A percentile compares a stretch with the other conserved stretches of the same genome.
Conservation (phyloP, 1,284 basidiomycete species). For the Leccinum subfulvum region DNA sequence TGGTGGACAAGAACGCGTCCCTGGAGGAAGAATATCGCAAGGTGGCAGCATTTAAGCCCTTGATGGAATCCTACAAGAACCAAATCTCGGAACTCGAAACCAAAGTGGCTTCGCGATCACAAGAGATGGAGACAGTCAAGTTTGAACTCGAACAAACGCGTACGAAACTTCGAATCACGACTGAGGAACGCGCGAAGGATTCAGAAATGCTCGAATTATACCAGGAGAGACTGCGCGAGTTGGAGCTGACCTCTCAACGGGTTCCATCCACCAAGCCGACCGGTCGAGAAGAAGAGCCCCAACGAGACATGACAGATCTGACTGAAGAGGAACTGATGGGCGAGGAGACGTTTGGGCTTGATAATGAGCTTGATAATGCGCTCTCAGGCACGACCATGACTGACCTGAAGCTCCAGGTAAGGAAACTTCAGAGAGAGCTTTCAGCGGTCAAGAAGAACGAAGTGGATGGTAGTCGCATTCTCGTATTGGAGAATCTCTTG, state of each 20-base stretch:
- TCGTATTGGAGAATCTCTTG: constrained; percentile 87
- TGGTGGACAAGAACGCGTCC: constrained; percentile 88
- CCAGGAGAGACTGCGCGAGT: constrained; percentile 88
- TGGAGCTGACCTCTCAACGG: constrained; percentile 69
- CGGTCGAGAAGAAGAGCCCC: constrained; percentile 21
- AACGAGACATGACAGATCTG: constrained; percentile 31
- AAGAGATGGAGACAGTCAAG: constrained; percentile 70
- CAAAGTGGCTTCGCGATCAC: constrained; percentile 60
- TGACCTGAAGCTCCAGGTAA: constrained; percentile 83
- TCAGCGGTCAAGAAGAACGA: constrained; percentile 73
- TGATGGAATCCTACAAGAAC: constrained; percentile 90
- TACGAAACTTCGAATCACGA: constrained; percentile 65
- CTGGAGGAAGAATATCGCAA: constrained; percentile 91
- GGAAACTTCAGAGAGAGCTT: constrained; percentile 81
- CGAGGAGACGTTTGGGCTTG: constrained; percentile 60
- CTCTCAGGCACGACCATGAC: constrained; percentile 86
- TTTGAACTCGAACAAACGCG: constrained; percentile 78
- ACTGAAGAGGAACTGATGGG: constrained; percentile 43
- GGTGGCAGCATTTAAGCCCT: constrained; percentile 80
- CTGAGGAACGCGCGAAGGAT: constrained; percentile 74
- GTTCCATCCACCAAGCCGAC: constrained; percentile 30
- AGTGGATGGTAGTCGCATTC: constrained; percentile 68
- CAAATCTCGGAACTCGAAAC: constrained; percentile 83
- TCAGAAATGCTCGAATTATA: constrained; percentile 86
- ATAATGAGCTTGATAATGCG: constrained; percentile 84